Evolutionary conservation across 116 monocot species (phyloP).

Genomic region (Thalassia testudinum): DNA sequence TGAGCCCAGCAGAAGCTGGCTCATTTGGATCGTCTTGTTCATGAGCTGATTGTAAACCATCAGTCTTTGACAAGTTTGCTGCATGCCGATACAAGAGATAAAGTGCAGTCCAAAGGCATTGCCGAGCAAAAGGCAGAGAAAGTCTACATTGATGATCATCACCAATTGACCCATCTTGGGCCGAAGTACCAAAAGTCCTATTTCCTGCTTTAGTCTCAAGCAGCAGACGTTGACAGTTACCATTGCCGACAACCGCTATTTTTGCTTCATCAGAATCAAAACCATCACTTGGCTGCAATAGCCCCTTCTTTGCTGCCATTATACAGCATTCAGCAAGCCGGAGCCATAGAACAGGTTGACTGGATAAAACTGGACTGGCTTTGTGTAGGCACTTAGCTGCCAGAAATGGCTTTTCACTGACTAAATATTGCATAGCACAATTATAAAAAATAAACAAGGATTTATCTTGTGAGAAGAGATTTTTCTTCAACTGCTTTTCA

Average conservation of each 20-base stretch:
- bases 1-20: background rate
- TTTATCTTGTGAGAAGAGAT: constrained; percentile 56
- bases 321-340: constrained; percentile 78
- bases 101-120: constrained; percentile 57
- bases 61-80: constrained; percentile 5
- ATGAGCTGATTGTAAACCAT: background rate
- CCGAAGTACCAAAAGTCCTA: constrained; percentile 11
- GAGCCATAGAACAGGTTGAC: constrained; percentile 61
- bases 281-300: constrained; percentile 11
- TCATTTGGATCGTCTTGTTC: constrained; percentile 3
- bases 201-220: constrained; percentile 18
- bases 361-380: constrained; percentile 31
- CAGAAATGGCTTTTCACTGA: constrained; percentile 41
- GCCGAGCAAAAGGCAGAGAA: constrained; percentile 65
- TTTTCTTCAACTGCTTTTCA: constrained; percentile 45
- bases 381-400: constrained; percentile 64
- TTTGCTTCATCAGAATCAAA: constrained; percentile 18
- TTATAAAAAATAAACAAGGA: constrained; percentile 55
- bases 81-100: constrained; percentile 36
- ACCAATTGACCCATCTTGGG: constrained; percentile 14
- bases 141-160: constrained; percentile 22
- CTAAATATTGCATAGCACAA: constrained; percentile 56
- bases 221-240: constrained; percentile 47
- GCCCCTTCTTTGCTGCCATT: constrained; percentile 52
- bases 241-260: constrained; percentile 54